Evolutionary conservation across 2,329 filamentous ascomycete genomes (phyloP).

Genomic region (Hirsutella minnesotensis): DNA sequence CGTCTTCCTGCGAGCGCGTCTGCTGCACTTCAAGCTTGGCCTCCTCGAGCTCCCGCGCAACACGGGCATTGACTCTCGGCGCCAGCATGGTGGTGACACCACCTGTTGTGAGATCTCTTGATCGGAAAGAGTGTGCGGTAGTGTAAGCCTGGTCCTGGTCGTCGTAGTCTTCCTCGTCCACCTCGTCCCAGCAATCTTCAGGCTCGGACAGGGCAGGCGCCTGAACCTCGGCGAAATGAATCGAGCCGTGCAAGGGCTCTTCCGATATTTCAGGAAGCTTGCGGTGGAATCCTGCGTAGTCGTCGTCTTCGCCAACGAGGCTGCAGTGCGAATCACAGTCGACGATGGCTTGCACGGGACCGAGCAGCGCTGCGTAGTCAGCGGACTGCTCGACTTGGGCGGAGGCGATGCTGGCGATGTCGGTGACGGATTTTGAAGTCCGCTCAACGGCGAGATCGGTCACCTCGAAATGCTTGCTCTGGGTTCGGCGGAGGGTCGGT

Average conservation of each 20-base stretch:
- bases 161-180: slow-evolving; percentile 58
- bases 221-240: slow-evolving; percentile 12
- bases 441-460: slow-evolving; percentile 6
- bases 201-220: slow-evolving; percentile 24
- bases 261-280: slow-evolving; percentile 20
- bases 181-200: slow-evolving; percentile 63
- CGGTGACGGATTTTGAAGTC: not conserved
- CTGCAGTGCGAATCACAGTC: slow-evolving; percentile 13
- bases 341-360: slow-evolving; percentile 12
- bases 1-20: slow-evolving; percentile 56
- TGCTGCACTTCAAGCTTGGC: slow-evolving; percentile 57
- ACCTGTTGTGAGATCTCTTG: slow-evolving; percentile 48
- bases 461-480: slow-evolving; percentile 28
- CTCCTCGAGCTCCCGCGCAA: slow-evolving; percentile 59
- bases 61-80: slow-evolving; percentile 58
- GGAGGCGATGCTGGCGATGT: slow-evolving; percentile 6
- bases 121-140: slow-evolving; percentile 63
- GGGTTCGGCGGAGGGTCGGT: slow-evolving; percentile 28
- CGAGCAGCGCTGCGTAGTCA: slow-evolving; percentile 14
- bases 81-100: slow-evolving; percentile 50
- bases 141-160: slow-evolving; percentile 56
- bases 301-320: slow-evolving; percentile 12
- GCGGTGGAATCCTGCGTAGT: slow-evolving; percentile 10
- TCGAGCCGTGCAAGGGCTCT: slow-evolving; percentile 13
- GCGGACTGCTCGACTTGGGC: slow-evolving; percentile 7